phyloP scores from a whole-genome alignment of 345 rosid genomes.

The Aquilaria sinensis region DNA sequence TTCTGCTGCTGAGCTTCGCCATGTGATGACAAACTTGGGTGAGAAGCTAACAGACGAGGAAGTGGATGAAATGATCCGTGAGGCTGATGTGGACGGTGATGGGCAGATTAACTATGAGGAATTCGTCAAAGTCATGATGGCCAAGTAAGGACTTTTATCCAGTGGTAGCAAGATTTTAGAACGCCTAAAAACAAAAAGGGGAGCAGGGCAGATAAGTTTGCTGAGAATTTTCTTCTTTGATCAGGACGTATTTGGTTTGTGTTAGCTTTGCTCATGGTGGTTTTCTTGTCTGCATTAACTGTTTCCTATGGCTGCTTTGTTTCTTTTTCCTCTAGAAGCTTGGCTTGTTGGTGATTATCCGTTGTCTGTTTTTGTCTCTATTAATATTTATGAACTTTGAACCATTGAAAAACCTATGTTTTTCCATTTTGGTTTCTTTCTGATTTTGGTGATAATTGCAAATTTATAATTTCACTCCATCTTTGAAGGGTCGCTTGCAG shows the following conservation, averaged over 20 bases:
- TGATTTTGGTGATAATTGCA: constrained; percentile 6
- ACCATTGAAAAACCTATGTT: constrained; percentile 10
- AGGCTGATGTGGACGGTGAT: constrained; percentile 19
- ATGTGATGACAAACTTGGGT: constrained; percentile 20
- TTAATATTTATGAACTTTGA: constrained; percentile 6
- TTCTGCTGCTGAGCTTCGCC: constrained; percentile 20
- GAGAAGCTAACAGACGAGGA: constrained; percentile 21
- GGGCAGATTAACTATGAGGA: constrained; percentile 21
- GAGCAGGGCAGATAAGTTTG: constrained; percentile 13
- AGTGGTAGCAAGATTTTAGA: constrained; percentile 3
- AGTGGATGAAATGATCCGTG: constrained; percentile 20
- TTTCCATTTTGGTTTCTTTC: not conserved
- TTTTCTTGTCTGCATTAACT: constrained; percentile 13
- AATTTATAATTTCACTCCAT: not conserved
- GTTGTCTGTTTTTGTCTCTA: constrained; percentile 8
- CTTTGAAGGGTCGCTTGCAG: not conserved
- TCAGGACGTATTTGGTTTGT: constrained; percentile 14
- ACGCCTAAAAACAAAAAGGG: not conserved
- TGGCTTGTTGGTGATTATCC: constrained; percentile 6
- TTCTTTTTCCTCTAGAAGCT: constrained; percentile 11
- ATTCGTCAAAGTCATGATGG: constrained; percentile 21
- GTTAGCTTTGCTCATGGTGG: constrained; percentile 11
- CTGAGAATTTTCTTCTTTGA: constrained; percentile 8
- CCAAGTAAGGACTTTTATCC: constrained; percentile 9
- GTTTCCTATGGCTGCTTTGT: constrained; percentile 2